Evolutionary conservation across 495 filamentous ascomycete genomes (phyloP).

Genomic region (Xylaria longipes): DNA sequence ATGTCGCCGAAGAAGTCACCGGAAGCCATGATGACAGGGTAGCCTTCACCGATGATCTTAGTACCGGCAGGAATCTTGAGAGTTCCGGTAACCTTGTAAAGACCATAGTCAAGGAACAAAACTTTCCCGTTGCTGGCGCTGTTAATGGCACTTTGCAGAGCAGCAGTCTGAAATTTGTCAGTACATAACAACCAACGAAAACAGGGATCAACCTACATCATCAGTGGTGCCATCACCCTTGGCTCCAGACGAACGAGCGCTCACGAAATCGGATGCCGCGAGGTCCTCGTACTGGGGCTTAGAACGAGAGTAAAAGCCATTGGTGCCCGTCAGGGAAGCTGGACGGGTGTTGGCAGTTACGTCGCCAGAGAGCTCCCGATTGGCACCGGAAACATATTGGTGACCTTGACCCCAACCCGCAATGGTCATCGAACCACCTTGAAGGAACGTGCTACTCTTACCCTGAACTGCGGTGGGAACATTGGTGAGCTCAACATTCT

Average conservation of each 20-base stretch:
- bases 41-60: constrained; percentile 84
- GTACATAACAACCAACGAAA: constrained; percentile 46
- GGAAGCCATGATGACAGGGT: constrained; percentile 84
- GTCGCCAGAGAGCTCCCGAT: constrained; percentile 40
- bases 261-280: constrained; percentile 61
- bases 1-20: constrained; percentile 73
- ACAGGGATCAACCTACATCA: constrained; percentile 56
- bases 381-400: constrained; percentile 52
- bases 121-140: constrained; percentile 61
- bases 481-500: constrained; percentile 72
- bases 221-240: constrained; percentile 75
- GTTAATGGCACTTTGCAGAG: constrained; percentile 65
- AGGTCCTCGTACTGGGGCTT: constrained; percentile 66
- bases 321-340: constrained; percentile 43
- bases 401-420: constrained; percentile 54
- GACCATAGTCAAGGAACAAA: constrained; percentile 65
- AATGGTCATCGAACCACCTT: constrained; percentile 64
- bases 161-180: constrained; percentile 53
- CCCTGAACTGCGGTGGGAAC: constrained; percentile 66
- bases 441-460: constrained; percentile 58
- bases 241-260: constrained; percentile 69
- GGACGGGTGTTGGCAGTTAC: constrained; percentile 50
- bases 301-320: constrained; percentile 58
- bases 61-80: constrained; percentile 66
- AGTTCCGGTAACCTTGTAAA: constrained; percentile 69